phyloP scores from a whole-genome alignment of 108 stramenopile species.

The Conticribra weissflogii region DNA sequence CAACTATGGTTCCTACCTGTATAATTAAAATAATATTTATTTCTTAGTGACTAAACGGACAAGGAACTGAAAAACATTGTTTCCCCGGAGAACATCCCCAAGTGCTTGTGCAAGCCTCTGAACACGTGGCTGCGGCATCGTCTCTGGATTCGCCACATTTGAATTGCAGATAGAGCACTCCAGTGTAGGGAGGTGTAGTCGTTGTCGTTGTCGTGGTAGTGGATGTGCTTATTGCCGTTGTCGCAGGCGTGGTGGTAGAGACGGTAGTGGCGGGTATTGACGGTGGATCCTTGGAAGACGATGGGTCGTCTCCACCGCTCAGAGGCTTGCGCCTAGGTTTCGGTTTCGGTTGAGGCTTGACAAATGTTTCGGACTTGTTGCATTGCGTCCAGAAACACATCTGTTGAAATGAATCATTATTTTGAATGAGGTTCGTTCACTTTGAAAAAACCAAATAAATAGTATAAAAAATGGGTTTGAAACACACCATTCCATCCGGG shows the following conservation, averaged over 20 bases:
- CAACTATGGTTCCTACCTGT: no score
- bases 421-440: no score
- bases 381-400: background rate
- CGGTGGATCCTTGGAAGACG: no score
- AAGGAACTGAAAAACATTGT: constrained; percentile 28
- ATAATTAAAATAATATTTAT: no score
- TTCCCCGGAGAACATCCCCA: constrained; percentile 23
- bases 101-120: constrained; percentile 16
- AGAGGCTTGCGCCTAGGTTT: constrained; percentile 6
- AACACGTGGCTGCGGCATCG: constrained; percentile 25
- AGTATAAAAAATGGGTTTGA: background rate
- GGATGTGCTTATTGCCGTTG: background rate
- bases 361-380: background rate
- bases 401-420: background rate
- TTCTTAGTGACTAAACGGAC: no score
- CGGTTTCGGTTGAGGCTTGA: background rate
- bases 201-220: constrained; percentile 1
- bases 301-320: background rate
- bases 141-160: constrained; percentile 20
- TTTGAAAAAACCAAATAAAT: background rate
- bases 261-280: no score
- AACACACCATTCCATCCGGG: constrained; percentile 24
- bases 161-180: constrained; percentile 2
- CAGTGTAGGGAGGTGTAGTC: background rate
- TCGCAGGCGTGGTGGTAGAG: background rate